Percentiles rank a stretch among this genome's conserved stretches.
These are phyloP conservation scores for Celoporthe dispersa DNA, from an alignment of 2,329 filamentous ascomycete species.

Conservation along the genomic window DNA sequence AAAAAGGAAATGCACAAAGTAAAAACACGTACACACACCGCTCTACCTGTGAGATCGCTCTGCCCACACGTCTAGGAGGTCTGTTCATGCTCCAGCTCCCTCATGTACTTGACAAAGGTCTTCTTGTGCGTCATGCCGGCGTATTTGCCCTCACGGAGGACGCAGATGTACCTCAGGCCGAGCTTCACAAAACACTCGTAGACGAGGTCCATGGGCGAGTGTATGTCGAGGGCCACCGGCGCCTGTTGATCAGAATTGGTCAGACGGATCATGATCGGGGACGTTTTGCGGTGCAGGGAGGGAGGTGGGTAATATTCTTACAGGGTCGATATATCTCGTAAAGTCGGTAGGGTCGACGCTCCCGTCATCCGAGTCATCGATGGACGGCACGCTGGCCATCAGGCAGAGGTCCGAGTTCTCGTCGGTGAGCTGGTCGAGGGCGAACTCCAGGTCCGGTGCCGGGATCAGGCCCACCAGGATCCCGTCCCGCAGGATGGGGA, in stretches of 20 bases:
- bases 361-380: constrained; percentile 66
- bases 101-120: constrained; percentile 91
- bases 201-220: constrained; percentile 90
- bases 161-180: constrained; percentile 89
- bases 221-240: constrained; percentile 84
- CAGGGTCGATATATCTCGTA: constrained; percentile 87
- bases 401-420: constrained; percentile 77
- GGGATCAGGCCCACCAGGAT: constrained; percentile 89
- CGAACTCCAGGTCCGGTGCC: constrained; percentile 90
- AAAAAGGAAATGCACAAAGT: not conserved
- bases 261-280: not conserved
- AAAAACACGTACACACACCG: not conserved
- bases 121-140: constrained; percentile 95
- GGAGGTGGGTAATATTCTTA: constrained; percentile 45
- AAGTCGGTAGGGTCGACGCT: constrained; percentile 76
- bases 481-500: constrained; percentile 81
- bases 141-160: constrained; percentile 81
- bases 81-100: constrained; percentile 70
- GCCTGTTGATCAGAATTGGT: constrained; percentile 53
- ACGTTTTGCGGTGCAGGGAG: not conserved
- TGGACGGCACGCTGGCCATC: constrained; percentile 72
- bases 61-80: not conserved
- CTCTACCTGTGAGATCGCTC: not conserved
- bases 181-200: constrained; percentile 97
- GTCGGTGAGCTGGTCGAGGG: constrained; percentile 80